A percentile compares a stretch with the other conserved stretches of the same genome.
Evolutionary conservation across 78 protist species (phyloP).

Genomic region (Guillardia theta): DNA sequence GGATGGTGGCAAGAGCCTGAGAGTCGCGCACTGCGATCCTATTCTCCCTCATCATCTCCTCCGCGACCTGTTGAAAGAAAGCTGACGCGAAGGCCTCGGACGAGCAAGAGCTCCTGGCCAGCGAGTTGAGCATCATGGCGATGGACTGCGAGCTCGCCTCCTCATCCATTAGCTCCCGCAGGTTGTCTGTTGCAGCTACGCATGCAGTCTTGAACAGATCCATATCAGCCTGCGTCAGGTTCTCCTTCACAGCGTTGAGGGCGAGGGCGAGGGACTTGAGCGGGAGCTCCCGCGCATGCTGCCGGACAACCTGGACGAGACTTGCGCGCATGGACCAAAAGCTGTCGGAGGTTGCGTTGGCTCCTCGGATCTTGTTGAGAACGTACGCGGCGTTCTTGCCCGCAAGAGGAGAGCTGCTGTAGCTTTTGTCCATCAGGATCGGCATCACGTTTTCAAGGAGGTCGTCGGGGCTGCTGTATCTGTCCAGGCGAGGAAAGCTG

Average conservation of each 20-base stretch:
- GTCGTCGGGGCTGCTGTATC: too few relatives aligned
- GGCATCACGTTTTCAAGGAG: too few relatives aligned
- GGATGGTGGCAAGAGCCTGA: neutral
- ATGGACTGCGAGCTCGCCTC: neutral
- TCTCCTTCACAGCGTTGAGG: neutral
- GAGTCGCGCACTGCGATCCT: neutral
- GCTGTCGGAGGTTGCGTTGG: too few relatives aligned
- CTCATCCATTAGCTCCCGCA: neutral
- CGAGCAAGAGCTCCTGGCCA: neutral
- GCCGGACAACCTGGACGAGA: too few relatives aligned
- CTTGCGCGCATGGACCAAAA: too few relatives aligned
- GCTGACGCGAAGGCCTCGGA: neutral
- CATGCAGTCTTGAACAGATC: neutral
- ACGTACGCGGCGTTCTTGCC: too few relatives aligned
- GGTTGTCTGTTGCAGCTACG: neutral
- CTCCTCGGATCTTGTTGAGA: too few relatives aligned
- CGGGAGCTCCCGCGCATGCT: too few relatives aligned
- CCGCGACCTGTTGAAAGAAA: neutral
- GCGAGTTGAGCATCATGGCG: neutral
- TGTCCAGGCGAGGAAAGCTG: too few relatives aligned
- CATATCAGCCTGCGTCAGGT: neutral
- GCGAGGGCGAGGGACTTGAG: neutral
- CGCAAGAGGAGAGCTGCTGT: too few relatives aligned
- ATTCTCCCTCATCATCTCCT: neutral
- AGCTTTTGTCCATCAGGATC: too few relatives aligned